These are phyloP conservation scores for Kwoniella europaea DNA, from an alignment of 768 basidiomycete genomes.

Conservation along the genomic window DNA sequence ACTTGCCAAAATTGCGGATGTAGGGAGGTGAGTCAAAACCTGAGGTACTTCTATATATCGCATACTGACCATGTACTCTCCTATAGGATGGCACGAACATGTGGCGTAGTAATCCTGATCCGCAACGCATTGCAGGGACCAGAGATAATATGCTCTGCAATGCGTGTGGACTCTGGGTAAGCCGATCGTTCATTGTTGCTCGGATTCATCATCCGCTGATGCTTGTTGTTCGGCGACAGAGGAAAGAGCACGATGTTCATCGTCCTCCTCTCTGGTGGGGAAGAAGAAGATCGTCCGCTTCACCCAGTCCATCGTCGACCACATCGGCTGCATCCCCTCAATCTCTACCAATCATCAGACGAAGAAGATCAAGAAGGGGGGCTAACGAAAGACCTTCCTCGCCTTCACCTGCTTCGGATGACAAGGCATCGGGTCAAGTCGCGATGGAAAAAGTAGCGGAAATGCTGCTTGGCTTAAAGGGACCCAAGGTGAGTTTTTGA, in stretches of 20 bases:
- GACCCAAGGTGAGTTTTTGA: too few relatives aligned
- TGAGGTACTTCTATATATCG: too few relatives aligned
- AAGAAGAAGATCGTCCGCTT: constrained; percentile 1
- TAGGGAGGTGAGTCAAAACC: neutral
- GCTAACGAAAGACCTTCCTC: too few relatives aligned
- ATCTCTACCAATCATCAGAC: neutral
- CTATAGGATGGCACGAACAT: neutral
- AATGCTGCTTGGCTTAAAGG: too few relatives aligned
- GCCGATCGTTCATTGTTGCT: neutral
- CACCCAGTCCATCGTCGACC: neutral
- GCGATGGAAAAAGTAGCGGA: too few relatives aligned
- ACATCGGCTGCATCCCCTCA: neutral
- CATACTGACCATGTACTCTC: too few relatives aligned
- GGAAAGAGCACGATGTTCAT: neutral
- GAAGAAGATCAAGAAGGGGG: neutral
- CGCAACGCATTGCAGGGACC: neutral
- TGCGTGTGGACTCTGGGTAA: constrained; percentile 24
- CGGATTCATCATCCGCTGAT: neutral
- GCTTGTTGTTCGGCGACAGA: neutral
- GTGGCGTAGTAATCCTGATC: constrained; percentile 18
- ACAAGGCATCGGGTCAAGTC: too few relatives aligned
- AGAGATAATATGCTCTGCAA: constrained; percentile 26
- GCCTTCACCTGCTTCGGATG: too few relatives aligned
- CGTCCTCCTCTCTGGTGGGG: constrained; percentile 14
- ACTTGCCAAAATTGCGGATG: constrained; percentile 19